Percentiles rank a stretch among this genome's conserved stretches.
Evolutionary conservation across 2,329 filamentous ascomycete species (phyloP).

Genomic region (Neodidymelliopsis sp.): DNA sequence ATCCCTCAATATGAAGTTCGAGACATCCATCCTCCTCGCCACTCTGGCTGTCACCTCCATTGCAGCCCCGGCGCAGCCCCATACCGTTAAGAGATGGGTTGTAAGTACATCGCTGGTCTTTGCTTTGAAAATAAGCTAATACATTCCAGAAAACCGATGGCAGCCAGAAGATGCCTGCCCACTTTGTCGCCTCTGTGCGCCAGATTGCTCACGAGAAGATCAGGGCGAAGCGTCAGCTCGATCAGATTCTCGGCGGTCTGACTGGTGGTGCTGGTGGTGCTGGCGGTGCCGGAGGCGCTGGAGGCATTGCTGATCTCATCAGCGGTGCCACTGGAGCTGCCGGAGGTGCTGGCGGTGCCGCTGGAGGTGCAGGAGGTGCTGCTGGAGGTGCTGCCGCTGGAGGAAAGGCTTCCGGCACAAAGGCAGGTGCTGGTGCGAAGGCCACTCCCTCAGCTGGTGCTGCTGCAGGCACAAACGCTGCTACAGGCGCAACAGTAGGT

Average conservation of each 20-base stretch:
- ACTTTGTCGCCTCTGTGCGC: conserved; percentile 32
- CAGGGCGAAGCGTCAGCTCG: conserved; percentile 36
- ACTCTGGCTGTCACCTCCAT: conserved; percentile 35
- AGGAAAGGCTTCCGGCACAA: neutral
- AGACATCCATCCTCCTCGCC: conserved; percentile 34
- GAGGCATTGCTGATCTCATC: conserved; percentile 13
- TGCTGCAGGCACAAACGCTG: neutral
- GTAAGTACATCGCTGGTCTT: conserved; percentile 21
- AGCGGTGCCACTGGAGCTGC: conserved; percentile 9
- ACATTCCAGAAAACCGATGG: conserved; percentile 22
- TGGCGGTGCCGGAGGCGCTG: conserved; percentile 11
- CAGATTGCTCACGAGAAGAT: conserved; percentile 32
- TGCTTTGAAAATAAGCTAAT: conserved; percentile 5
- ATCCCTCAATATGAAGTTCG: conserved; percentile 38
- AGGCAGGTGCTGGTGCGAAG: neutral
- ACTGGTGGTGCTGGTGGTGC: conserved; percentile 18
- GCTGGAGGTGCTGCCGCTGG: neutral
- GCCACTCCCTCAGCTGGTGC: neutral
- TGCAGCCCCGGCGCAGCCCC: conserved; percentile 35
- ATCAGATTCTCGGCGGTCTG: conserved; percentile 31
- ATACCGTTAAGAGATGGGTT: conserved; percentile 34
- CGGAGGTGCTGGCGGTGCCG: conserved; percentile 11
- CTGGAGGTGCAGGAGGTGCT: conserved; percentile 5
- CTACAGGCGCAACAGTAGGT: conserved; percentile 1
- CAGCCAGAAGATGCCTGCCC: conserved; percentile 32